Conservation (phyloP, 352 stramenopile genomes). For the Globisporangium spiculum region DNA sequence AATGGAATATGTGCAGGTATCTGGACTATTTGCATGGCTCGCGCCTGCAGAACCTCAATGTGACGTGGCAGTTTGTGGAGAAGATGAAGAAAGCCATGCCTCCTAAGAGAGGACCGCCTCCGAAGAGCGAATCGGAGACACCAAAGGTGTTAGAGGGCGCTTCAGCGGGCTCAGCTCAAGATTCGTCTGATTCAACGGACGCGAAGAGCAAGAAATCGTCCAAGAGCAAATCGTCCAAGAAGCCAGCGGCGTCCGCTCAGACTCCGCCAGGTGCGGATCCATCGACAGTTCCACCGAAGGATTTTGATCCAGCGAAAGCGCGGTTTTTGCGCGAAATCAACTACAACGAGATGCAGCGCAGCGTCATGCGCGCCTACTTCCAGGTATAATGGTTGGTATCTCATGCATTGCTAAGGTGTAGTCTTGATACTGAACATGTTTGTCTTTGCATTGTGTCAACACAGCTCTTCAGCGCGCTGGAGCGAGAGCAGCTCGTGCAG, state of each 20-base stretch:
- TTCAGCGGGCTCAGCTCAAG: neutral
- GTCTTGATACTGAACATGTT: neutral
- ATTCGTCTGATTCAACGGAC: neutral
- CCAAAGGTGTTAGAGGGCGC: slow-evolving; percentile 10
- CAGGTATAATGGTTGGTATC: slow-evolving; percentile 30
- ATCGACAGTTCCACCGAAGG: slow-evolving; percentile 4
- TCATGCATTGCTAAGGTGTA: neutral
- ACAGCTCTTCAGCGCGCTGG: slow-evolving; percentile 59
- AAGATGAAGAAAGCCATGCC: slow-evolving; percentile 77
- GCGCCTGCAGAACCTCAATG: slow-evolving; percentile 76
- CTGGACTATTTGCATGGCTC: slow-evolving; percentile 84
- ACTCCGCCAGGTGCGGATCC: slow-evolving; percentile 1
- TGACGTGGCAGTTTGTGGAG: slow-evolving; percentile 80
- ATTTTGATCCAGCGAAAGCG: slow-evolving; percentile 45
- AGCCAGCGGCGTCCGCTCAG: slow-evolving; percentile 6
- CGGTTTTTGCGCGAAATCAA: slow-evolving; percentile 73
- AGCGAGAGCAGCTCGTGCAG: slow-evolving; percentile 63
- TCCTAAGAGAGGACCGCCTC: neutral
- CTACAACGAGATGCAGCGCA: slow-evolving; percentile 75
- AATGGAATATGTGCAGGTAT: slow-evolving; percentile 39
- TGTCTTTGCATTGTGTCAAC: neutral
- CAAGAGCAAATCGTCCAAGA: slow-evolving; percentile 33
- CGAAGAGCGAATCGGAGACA: slow-evolving; percentile 1
- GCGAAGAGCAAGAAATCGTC: slow-evolving; percentile 8
- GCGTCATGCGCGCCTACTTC: slow-evolving; percentile 77